phyloP scores from a whole-genome alignment of 2,329 filamentous ascomycete species.

The Sporothrix brasiliensis region DNA sequence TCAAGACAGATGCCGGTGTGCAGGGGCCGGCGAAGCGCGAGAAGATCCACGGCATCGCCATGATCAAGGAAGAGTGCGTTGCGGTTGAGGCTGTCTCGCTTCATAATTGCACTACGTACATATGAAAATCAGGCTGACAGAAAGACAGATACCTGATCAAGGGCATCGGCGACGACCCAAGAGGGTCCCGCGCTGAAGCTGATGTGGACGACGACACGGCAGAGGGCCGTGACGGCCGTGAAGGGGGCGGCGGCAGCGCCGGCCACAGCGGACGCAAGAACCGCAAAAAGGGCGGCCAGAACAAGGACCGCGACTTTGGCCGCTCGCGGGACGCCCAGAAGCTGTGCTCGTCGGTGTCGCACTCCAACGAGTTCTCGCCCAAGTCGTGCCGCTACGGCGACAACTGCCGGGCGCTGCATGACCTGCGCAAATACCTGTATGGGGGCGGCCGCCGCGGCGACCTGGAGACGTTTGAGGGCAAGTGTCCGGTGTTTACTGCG shows the following conservation, averaged over 20 bases:
- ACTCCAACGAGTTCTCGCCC: conserved; percentile 79
- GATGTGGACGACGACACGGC: conserved; percentile 54
- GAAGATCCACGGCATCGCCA: conserved; percentile 62
- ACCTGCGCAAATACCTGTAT: conserved; percentile 80
- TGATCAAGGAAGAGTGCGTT: conserved; percentile 72
- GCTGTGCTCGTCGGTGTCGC: conserved; percentile 74
- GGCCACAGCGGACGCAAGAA: conserved; percentile 38
- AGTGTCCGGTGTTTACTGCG: conserved; percentile 79
- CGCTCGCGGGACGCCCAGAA: conserved; percentile 74
- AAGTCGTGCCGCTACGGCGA: conserved; percentile 75
- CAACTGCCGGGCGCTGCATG: conserved; percentile 78
- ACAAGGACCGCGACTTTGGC: conserved; percentile 80
- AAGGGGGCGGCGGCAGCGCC: conserved; percentile 14
- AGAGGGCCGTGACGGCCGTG: conserved; percentile 47
- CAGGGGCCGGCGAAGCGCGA: conserved; percentile 38
- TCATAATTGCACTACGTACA: no score
- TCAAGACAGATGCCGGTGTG: conserved; percentile 53
- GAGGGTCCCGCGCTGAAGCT: conserved; percentile 32
- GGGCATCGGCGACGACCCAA: background rate
- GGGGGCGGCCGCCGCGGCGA: conserved; percentile 83
- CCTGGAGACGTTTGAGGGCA: conserved; percentile 71
- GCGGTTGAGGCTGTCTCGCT: no score
- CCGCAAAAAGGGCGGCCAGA: conserved; percentile 67
- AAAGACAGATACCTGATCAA: conserved; percentile 48
- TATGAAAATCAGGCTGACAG: no score